Evolutionary conservation across 2,329 filamentous ascomycete species (phyloP).

Genomic region (Penicillium griseofulvum): DNA sequence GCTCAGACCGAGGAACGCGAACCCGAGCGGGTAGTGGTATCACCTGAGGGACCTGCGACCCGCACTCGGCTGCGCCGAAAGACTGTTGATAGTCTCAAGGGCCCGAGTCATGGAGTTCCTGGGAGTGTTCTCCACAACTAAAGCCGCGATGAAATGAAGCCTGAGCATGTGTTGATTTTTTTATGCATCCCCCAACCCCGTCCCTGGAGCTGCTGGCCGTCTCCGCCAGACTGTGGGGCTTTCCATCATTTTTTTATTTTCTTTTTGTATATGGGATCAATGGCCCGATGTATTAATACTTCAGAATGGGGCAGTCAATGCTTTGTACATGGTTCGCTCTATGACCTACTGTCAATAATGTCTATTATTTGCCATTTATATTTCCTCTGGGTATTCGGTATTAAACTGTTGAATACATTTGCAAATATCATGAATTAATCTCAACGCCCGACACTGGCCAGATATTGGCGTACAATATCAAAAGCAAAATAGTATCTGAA

Average conservation of each 20-base stretch:
- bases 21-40: constrained; percentile 27
- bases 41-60: constrained; percentile 22
- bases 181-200: constrained; percentile 15
- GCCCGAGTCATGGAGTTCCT: constrained; percentile 38
- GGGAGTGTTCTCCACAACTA: constrained; percentile 41
- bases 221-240: constrained; percentile 24
- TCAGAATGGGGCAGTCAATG: constrained; percentile 24
- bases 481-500: background rate
- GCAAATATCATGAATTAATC: background rate
- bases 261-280: constrained; percentile 21
- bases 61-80: constrained; percentile 38
- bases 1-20: constrained; percentile 12
- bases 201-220: constrained; percentile 33
- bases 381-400: background rate
- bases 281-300: constrained; percentile 35
- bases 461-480: background rate
- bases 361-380: constrained; percentile 14
- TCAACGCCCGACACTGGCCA: too few species aligned
- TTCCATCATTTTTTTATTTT: constrained; percentile 10
- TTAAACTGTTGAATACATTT: background rate
- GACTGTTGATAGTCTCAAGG: constrained; percentile 38
- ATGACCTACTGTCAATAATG: constrained; percentile 25
- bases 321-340: constrained; percentile 26
- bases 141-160: constrained; percentile 14
- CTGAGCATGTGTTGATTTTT: constrained; percentile 11